phyloP scores from a whole-genome alignment of 495 filamentous ascomycete species.

The Penicillium salamii region DNA sequence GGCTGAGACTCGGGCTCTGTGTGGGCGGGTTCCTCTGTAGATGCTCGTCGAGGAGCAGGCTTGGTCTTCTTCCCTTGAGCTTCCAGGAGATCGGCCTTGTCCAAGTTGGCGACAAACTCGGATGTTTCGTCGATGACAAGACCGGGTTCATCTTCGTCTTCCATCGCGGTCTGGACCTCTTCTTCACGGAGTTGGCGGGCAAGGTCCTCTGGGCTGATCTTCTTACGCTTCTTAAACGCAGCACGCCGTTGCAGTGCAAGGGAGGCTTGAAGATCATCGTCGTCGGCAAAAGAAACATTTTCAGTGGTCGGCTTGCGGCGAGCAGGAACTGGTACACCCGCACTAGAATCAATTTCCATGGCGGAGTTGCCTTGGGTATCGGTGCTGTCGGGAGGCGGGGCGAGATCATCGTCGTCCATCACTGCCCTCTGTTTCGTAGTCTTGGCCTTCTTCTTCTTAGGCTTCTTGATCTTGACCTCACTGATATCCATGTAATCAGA shows the following conservation, averaged over 20 bases:
- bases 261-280: conserved; percentile 87
- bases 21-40: conserved; percentile 40
- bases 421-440: conserved; percentile 63
- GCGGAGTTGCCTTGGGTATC: conserved; percentile 44
- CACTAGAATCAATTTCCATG: conserved; percentile 76
- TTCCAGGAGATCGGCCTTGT: conserved; percentile 65
- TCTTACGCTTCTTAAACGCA: conserved; percentile 89
- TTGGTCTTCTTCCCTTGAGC: conserved; percentile 27
- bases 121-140: conserved; percentile 92
- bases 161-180: conserved; percentile 53
- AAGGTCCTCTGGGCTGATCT: conserved; percentile 76
- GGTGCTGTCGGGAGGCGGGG: conserved; percentile 45
- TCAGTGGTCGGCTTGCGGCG: conserved; percentile 62
- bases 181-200: conserved; percentile 80
- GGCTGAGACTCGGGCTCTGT: conserved; percentile 16
- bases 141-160: conserved; percentile 62
- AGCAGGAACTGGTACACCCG: conserved; percentile 30
- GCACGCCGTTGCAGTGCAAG: conserved; percentile 75
- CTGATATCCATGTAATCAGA: conserved; percentile 88
- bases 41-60: no score
- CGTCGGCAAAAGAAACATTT: conserved; percentile 73
- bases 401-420: conserved; percentile 77
- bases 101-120: conserved; percentile 86
- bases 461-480: conserved; percentile 86
- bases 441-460: conserved; percentile 88